phyloP scores from a whole-genome alignment of 2,329 filamentous ascomycete genomes.

The Blumeria graminis region DNA sequence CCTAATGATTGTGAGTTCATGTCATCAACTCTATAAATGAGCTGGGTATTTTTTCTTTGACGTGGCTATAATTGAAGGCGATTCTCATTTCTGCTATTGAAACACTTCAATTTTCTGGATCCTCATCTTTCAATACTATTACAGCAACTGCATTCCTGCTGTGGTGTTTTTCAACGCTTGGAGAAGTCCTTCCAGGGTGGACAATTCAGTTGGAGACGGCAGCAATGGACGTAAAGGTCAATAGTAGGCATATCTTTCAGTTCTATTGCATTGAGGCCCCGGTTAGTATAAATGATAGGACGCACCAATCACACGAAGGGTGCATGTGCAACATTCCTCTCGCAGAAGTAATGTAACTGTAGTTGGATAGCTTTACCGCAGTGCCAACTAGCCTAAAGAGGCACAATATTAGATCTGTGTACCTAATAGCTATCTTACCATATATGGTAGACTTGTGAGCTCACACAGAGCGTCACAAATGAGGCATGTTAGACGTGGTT shows the following conservation, averaged over 20 bases:
- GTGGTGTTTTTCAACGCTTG: background rate
- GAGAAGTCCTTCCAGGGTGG: background rate
- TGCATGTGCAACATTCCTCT: no score
- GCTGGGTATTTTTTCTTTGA: conserved; percentile 1
- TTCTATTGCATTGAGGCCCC: no score
- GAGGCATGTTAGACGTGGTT: no score
- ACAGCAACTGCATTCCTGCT: background rate
- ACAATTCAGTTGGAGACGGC: background rate
- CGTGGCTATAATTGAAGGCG: conserved; percentile 1
- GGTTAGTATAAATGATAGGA: no score
- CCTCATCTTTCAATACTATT: background rate
- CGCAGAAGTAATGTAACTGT: no score
- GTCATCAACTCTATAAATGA: background rate
- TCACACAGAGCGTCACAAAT: no score
- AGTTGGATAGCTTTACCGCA: no score
- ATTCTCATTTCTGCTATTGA: background rate
- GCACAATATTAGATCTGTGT: no score
- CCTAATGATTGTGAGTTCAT: conserved; percentile 1
- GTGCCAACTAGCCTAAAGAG: no score
- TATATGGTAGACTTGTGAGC: no score
- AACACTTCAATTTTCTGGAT: background rate
- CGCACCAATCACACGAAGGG: no score
- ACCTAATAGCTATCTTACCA: no score
- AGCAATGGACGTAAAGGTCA: background rate
- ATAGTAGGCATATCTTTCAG: background rate